A percentile compares a stretch with the other conserved stretches of the same genome.
These are phyloP conservation scores for Gloeopeniophorella convolvens DNA, from an alignment of 768 basidiomycete genomes.

Conservation along the genomic window DNA sequence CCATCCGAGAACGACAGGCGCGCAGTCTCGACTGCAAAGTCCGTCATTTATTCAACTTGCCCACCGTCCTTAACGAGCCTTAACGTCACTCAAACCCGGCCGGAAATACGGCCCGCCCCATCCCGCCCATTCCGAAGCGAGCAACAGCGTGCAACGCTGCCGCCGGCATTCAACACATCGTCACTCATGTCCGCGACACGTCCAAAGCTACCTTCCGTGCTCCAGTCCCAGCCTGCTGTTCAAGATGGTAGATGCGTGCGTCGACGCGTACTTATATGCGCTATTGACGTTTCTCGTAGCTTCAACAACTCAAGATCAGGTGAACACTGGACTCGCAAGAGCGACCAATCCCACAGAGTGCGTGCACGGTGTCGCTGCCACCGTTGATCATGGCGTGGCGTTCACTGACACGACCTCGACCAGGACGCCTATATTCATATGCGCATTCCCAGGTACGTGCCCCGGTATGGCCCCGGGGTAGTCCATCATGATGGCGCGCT, in stretches of 20 bases:
- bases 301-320: conserved; percentile 51
- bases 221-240: conserved; percentile 18
- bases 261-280: neutral
- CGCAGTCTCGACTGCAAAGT: no score
- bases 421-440: conserved; percentile 81
- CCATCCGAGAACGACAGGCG: no score
- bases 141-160: no score
- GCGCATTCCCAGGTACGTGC: conserved; percentile 49
- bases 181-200: conserved; percentile 4
- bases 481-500: neutral
- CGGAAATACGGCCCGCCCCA: neutral
- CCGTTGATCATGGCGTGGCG: no score
- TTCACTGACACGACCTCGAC: conserved; percentile 6
- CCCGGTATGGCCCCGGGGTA: neutral
- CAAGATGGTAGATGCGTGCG: conserved; percentile 14
- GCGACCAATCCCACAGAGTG: conserved; percentile 64
- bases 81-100: neutral
- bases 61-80: no score
- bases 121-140: neutral
- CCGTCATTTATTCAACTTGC: no score
- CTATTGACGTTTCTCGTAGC: neutral
- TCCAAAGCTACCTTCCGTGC: conserved; percentile 22
- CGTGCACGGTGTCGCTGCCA: no score
- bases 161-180: no score
- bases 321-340: conserved; percentile 50